Percentiles rank a stretch among this genome's conserved stretches.
phyloP scores from a whole-genome alignment of 495 filamentous ascomycete species.

The Lentithecium fluviatile region DNA sequence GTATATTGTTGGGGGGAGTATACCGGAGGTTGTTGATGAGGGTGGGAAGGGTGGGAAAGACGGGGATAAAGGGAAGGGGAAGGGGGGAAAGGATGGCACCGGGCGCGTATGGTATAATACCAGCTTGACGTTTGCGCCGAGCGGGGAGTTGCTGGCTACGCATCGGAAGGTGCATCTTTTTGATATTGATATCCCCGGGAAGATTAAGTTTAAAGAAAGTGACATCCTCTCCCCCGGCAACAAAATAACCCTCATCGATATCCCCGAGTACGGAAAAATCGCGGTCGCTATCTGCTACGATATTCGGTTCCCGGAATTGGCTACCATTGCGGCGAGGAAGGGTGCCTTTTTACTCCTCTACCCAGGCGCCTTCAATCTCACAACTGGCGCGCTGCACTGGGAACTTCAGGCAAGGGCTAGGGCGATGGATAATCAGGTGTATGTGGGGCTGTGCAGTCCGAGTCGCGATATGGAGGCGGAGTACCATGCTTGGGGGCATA shows the following conservation, averaged over 20 bases:
- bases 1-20: conserved; percentile 88
- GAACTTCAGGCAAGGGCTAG: conserved; percentile 74
- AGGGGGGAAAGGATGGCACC: background rate
- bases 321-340: conserved; percentile 81
- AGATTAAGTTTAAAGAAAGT: conserved; percentile 86
- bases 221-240: conserved; percentile 84
- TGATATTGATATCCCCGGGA: conserved; percentile 96
- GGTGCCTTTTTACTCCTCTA: conserved; percentile 83
- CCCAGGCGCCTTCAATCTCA: conserved; percentile 93
- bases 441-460: conserved; percentile 89
- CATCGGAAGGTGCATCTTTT: conserved; percentile 98
- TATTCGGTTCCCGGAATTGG: conserved; percentile 91
- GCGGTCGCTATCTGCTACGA: conserved; percentile 95
- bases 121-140: conserved; percentile 73
- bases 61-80: background rate
- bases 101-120: conserved; percentile 75
- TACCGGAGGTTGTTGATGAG: conserved; percentile 68
- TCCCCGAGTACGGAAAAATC: conserved; percentile 82
- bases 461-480: conserved; percentile 72
- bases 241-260: conserved; percentile 74
- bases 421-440: conserved; percentile 92
- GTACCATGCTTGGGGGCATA: conserved; percentile 93
- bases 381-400: conserved; percentile 92
- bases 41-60: background rate
- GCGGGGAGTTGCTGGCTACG: conserved; percentile 72